Base-by-base conservation (phyloP, 1,284 basidiomycete species). In the Ustilago curta region DNA sequence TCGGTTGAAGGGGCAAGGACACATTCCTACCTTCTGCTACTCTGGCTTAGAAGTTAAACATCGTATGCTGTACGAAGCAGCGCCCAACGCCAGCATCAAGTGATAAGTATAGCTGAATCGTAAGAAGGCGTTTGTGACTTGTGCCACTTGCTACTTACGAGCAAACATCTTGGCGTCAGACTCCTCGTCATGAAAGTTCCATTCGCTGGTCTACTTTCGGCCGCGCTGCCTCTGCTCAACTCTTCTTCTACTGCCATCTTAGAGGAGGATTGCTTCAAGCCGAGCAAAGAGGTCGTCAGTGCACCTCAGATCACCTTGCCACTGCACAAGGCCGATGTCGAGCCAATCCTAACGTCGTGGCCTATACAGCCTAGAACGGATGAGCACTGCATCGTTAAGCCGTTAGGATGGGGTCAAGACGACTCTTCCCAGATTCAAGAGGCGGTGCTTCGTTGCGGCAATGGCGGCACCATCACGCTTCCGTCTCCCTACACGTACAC, bases 351-450 rank as follows among this genome's bases (percentile, higher is more conserved):
- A 8, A 49, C 47, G 2, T 29, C 27, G n/a, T 49, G 47, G 47
- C 47, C 47, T 0, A 18, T n/a, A 11, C 47, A 49, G 47, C 27
- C 16, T 32, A 8, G n/a, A 6, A 49, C 47, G 8, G 31, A 49
- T 29, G 47, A 49, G n/a, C 14, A 49, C 14, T 49, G 47, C 29
- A 35, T 49, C 23, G 47, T 49, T 11, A 49, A 31, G 47, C 47
- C 47, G 47, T 29, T 49, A n/a, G 47, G 47, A 7, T 49, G 47
- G 47, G 47, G 47, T 35, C 47, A 29, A 19, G 47, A 49, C 31
- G 47, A 49, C 19, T 49, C 47, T 18, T 49, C 47, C n/a, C 47
- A 49, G 29, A 49, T 49, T 21, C 47, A 49, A 49, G 47, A 49
- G 29, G 47, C 47, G 29, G 47, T 49, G 31, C n/a, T 49, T 29